Conservation (phyloP, 129 eudicot genomes). For the Smallanthus sonchifolius region DNA sequence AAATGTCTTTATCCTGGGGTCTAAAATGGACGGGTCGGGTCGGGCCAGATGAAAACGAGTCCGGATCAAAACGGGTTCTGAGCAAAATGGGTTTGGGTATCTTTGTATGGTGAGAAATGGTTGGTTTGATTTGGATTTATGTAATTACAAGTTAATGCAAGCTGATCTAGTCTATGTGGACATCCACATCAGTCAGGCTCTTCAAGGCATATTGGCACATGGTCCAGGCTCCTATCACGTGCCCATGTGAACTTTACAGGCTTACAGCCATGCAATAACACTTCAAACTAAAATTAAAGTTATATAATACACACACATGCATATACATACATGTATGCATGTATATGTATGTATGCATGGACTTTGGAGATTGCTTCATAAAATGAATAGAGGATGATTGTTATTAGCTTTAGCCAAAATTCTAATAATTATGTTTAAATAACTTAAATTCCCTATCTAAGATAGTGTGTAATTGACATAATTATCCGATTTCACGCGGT, state of each 20-base stretch:
- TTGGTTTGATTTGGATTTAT: conserved; percentile 35
- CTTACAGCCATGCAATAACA: conserved; percentile 29
- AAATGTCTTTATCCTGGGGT: conserved; percentile 10
- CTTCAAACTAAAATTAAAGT: conserved; percentile 9
- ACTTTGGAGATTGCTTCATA: not conserved
- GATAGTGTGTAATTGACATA: not conserved
- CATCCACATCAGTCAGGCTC: conserved; percentile 18
- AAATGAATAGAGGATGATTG: not conserved
- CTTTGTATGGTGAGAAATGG: too few species aligned
- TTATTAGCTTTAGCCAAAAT: not conserved
- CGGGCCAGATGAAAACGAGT: too few species aligned
- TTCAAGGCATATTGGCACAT: conserved; percentile 30
- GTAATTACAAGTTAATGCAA: conserved; percentile 41
- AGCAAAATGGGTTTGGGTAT: too few species aligned
- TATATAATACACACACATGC: not conserved
- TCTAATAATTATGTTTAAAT: not conserved
- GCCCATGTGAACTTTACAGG: conserved; percentile 47
- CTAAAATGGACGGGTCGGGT: not conserved
- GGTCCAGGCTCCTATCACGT: conserved; percentile 46
- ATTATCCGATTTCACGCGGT: too few species aligned
- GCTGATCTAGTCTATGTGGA: not conserved
- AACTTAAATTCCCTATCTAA: not conserved
- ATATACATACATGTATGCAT: not conserved
- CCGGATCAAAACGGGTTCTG: too few species aligned
- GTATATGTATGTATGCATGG: not conserved